Base-by-base conservation (phyloP, 306 rosid genomes). In the Lotus japonicus region DNA sequence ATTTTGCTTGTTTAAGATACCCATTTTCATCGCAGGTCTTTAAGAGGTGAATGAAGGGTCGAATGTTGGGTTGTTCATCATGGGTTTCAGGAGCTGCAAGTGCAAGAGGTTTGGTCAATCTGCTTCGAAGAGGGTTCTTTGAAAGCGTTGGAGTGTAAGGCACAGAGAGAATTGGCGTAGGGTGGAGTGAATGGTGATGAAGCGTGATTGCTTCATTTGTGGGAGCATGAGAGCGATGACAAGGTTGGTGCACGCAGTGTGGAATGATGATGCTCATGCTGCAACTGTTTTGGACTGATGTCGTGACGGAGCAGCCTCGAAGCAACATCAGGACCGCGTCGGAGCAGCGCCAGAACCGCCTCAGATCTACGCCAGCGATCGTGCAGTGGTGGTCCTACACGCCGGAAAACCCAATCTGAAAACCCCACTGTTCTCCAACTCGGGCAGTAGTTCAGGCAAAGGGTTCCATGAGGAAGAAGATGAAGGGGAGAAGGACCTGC, bases 31-130 rank as follows among this genome's bases (percentile, higher is more conserved):
- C 80, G 51, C 82, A 87, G 70, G 61, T 83, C 61, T 72, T 87
- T 14, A 87, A 52, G 54, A 87, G 65, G 67, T 87, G 87, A 45
- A 90, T 76, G 54, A 87, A 77, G 13, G 84, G 70, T 74, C 70
- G 86, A 59, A 65, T 77, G 43, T n/a, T 39, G 53, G 58, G 72
- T 33, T 41, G 69, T 13, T 9, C 36, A 31, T 61, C 11, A 4
- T 57, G 61, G 18, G 76, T 77, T 69, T 81, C 75, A 65, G 76
- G 11, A 15, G 48, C 61, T 3, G 60, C 19, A 53, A 73, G 61
- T 35, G 13, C 45, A 58, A 33, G 45, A 4, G 54, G 71, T 42
- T 35, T 36, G 35, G 69, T 54, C 9, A 49, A 7, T 69, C 66
- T 80, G 63, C 49, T 76, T 71, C 60, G 73, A 28, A 5, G 43